phyloP scores from a whole-genome alignment of 2,329 filamentous ascomycete species.

The Colletotrichum sp. region DNA sequence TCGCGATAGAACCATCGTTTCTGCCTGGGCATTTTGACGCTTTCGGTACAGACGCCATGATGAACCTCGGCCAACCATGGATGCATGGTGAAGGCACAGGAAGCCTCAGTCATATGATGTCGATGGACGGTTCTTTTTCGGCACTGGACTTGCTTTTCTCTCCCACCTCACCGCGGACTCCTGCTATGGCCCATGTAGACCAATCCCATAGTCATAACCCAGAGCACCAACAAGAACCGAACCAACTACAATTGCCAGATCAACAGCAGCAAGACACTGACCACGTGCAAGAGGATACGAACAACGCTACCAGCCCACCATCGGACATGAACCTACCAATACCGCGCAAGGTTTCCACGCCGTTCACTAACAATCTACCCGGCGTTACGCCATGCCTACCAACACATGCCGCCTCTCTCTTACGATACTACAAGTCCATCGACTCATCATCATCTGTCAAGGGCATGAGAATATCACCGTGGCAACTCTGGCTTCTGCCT shows the following conservation, averaged over 20 bases:
- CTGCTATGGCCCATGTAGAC: background rate
- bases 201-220: background rate
- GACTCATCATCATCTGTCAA: constrained; percentile 33
- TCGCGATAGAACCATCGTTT: background rate
- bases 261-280: background rate
- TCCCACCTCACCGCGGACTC: background rate
- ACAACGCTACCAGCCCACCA: background rate
- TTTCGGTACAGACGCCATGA: background rate
- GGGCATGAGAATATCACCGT: constrained; percentile 43
- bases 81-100: background rate
- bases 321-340: background rate
- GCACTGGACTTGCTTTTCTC: background rate
- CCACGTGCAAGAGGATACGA: background rate
- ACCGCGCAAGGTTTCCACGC: background rate
- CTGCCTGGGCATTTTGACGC: background rate
- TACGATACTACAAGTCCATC: constrained; percentile 35
- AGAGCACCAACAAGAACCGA: background rate
- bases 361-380: background rate
- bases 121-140: background rate
- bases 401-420: constrained; percentile 27
- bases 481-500: constrained; percentile 47
- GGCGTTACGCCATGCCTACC: background rate
- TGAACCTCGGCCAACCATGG: background rate
- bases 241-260: background rate
- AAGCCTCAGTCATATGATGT: background rate